Evolutionary conservation across 2,329 filamentous ascomycete genomes (phyloP).

Genomic region (Cladophialophora exuberans): DNA sequence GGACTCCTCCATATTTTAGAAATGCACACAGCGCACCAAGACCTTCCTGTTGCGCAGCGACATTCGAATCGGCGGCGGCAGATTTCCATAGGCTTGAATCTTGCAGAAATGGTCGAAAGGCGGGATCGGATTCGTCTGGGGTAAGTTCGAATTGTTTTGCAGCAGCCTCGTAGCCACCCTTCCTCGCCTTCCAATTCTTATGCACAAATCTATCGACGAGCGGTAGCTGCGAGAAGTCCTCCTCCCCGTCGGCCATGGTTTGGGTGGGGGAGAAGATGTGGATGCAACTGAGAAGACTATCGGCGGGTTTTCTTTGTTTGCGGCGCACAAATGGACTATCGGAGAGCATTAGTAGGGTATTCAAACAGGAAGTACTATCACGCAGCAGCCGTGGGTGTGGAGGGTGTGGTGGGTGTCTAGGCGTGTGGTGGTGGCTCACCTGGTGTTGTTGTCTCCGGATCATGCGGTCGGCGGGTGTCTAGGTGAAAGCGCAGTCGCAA

Average conservation of each 20-base stretch:
- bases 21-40: constrained; percentile 87
- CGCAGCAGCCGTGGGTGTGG: no score
- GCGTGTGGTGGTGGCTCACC: not conserved
- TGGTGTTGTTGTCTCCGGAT: constrained; percentile 1
- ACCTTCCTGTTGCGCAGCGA: constrained; percentile 93
- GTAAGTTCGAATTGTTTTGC: constrained; percentile 83
- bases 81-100: constrained; percentile 89
- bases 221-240: constrained; percentile 48
- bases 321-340: constrained; percentile 26
- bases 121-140: constrained; percentile 80
- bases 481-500: constrained; percentile 1
- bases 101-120: constrained; percentile 83
- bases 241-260: constrained; percentile 47
- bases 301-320: constrained; percentile 15
- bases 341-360: constrained; percentile 28
- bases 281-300: constrained; percentile 17
- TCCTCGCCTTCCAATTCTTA: constrained; percentile 92
- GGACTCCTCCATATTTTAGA: constrained; percentile 82
- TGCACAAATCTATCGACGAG: constrained; percentile 48
- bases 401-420: not conserved
- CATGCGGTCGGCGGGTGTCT: constrained; percentile 3
- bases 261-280: constrained; percentile 30
- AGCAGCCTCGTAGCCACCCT: constrained; percentile 91
- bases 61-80: constrained; percentile 91
- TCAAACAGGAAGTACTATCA: not conserved